A percentile compares a stretch with the other conserved stretches of the same genome.
phyloP scores from a whole-genome alignment of 2,329 filamentous ascomycete genomes.

The Allantophomopsis lycopodina region DNA sequence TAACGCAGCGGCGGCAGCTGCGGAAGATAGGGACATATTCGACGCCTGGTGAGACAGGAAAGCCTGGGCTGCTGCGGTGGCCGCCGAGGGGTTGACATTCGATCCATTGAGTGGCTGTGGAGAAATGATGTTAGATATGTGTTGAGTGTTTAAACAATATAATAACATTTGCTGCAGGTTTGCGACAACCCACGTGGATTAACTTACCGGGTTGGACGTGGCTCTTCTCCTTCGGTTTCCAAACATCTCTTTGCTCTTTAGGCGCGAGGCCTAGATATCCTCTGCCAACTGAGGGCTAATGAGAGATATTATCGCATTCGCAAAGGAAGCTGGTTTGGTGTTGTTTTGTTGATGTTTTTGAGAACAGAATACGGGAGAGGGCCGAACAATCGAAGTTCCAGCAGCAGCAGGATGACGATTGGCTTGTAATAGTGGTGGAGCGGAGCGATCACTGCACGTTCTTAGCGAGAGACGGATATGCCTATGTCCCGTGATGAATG shows the following conservation, averaged over 20 bases:
- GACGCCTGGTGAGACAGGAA: slow-evolving; percentile 57
- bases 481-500: too few species aligned
- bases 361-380: too few species aligned
- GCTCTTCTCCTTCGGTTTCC: slow-evolving; percentile 20
- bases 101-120: slow-evolving; percentile 44
- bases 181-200: slow-evolving; percentile 2
- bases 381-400: too few species aligned
- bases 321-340: not conserved
- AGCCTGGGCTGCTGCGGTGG: slow-evolving; percentile 69
- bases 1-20: slow-evolving; percentile 76
- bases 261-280: slow-evolving; percentile 9
- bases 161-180: slow-evolving; percentile 4
- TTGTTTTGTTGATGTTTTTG: not conserved
- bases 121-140: slow-evolving; percentile 9
- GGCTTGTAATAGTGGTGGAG: too few species aligned
- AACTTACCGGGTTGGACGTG: slow-evolving; percentile 26
- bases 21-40: slow-evolving; percentile 59
- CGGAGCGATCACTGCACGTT: too few species aligned
- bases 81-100: slow-evolving; percentile 58
- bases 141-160: slow-evolving; percentile 1
- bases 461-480: too few species aligned
- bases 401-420: too few species aligned
- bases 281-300: slow-evolving; percentile 19
- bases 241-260: slow-evolving; percentile 15
- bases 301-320: slow-evolving; percentile 15